Percentiles rank a stretch among this genome's conserved stretches.
Conservation (phyloP, 2,329 filamentous ascomycete species). For the Colletotrichum somersetense region DNA sequence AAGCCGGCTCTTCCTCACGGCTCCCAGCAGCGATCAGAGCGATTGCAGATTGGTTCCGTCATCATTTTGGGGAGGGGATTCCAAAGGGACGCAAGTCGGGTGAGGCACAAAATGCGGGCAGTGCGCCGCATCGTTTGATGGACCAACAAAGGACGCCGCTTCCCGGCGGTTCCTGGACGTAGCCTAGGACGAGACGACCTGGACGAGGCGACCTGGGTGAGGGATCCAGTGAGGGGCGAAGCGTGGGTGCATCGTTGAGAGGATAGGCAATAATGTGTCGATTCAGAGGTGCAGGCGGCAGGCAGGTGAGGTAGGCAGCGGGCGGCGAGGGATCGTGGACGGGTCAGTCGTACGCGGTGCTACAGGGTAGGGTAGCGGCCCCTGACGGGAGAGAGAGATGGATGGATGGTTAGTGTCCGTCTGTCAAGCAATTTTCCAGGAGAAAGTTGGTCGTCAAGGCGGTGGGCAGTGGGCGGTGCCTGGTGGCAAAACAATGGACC, state of each 20-base stretch:
- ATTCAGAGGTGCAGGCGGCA: not conserved
- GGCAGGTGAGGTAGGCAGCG: not conserved
- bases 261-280: not conserved
- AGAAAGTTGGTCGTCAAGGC: conserved; percentile 2
- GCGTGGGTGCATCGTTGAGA: not conserved
- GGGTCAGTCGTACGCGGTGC: conserved; percentile 6
- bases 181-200: not conserved
- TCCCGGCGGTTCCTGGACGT: not conserved
- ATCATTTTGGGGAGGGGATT: not conserved
- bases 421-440: not conserved
- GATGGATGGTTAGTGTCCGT: not conserved
- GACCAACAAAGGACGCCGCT: not conserved
- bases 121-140: not conserved
- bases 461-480: conserved; percentile 30
- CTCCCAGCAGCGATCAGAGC: not conserved
- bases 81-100: not conserved
- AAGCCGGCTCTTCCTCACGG: not conserved
- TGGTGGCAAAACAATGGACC: conserved; percentile 33
- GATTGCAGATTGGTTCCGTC: not conserved
- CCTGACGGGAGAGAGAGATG: conserved; percentile 14
- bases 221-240: not conserved
- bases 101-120: not conserved
- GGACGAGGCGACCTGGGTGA: not conserved
- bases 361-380: conserved; percentile 15
- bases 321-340: not conserved